Conservation (phyloP, 176 grass and related monocot genomes). For the Musa itinerans region DNA sequence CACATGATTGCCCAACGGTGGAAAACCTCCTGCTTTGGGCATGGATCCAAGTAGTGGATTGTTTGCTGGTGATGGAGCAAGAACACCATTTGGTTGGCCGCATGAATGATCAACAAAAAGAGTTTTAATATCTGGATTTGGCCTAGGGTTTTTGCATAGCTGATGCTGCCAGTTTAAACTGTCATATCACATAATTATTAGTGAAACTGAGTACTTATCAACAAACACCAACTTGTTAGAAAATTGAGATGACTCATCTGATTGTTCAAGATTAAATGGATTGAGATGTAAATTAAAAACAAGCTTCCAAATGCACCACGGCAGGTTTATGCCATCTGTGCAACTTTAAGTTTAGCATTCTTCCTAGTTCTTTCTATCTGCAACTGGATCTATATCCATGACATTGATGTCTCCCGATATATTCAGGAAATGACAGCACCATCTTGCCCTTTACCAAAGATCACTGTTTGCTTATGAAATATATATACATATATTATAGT, state of each 20-base stretch:
- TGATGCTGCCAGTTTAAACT: slow-evolving; percentile 99
- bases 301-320: background rate
- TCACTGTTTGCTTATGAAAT: too few relatives aligned
- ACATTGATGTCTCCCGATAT: too few relatives aligned
- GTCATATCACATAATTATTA: slow-evolving; percentile 27
- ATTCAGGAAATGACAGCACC: too few relatives aligned
- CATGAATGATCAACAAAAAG: slow-evolving; percentile 99
- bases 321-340: background rate
- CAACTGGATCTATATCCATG: too few relatives aligned
- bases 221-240: background rate
- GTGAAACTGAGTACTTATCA: background rate
- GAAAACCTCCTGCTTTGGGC: slow-evolving; percentile 88
- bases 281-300: background rate
- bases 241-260: background rate
- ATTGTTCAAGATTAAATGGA: too few relatives aligned
- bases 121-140: slow-evolving; percentile 99
- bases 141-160: slow-evolving; percentile 96
- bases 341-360: background rate
- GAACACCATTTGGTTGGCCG: slow-evolving; percentile 92
- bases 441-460: too few relatives aligned
- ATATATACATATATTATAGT: too few relatives aligned
- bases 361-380: too few relatives aligned
- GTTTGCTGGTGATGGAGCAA: slow-evolving; percentile 81
- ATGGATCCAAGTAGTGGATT: slow-evolving; percentile 77
- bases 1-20: slow-evolving; percentile 79